Conservation (phyloP, 768 basidiomycete species). For the Strobilomyces confusus region DNA sequence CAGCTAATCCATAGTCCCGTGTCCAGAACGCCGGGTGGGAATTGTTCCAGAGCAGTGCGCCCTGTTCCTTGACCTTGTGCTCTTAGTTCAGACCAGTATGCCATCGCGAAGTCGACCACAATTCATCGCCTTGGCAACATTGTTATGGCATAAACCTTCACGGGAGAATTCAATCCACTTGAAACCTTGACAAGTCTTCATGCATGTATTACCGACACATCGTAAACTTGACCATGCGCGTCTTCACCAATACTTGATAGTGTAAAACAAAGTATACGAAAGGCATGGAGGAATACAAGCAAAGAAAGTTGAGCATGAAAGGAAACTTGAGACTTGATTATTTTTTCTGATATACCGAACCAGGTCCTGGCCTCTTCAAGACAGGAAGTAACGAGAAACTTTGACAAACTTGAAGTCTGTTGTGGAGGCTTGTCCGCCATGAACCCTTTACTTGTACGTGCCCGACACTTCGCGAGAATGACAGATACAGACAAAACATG, state of each 20-base stretch:
- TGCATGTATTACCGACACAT: slow-evolving; percentile 36
- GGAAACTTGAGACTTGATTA: slow-evolving; percentile 67
- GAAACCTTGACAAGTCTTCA: slow-evolving; percentile 28
- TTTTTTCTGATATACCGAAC: slow-evolving; percentile 52
- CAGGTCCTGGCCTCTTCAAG: slow-evolving; percentile 43
- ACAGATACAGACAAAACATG: slow-evolving; percentile 26
- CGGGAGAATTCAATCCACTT: slow-evolving; percentile 13
- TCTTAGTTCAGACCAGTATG: slow-evolving; percentile 23
- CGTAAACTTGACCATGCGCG: slow-evolving; percentile 35
- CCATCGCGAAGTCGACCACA: background rate
- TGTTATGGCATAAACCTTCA: slow-evolving; percentile 15
- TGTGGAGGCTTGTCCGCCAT: slow-evolving; percentile 35
- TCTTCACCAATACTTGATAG: slow-evolving; percentile 38
- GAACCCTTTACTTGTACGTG: slow-evolving; percentile 41
- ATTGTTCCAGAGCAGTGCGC: background rate
- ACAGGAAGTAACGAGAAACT: slow-evolving; percentile 47
- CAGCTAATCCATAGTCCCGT: slow-evolving; percentile 6
- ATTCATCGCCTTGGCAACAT: slow-evolving; percentile 4
- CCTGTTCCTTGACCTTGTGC: slow-evolving; percentile 15
- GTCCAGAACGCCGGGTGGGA: background rate
- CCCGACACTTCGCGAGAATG: slow-evolving; percentile 39
- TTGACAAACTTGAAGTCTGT: slow-evolving; percentile 45
- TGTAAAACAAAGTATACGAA: slow-evolving; percentile 45
- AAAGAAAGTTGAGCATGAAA: slow-evolving; percentile 53
- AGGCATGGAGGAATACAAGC: slow-evolving; percentile 36